Base-by-base conservation (phyloP, 1,284 basidiomycete species). In the Crucibulum parvulum region DNA sequence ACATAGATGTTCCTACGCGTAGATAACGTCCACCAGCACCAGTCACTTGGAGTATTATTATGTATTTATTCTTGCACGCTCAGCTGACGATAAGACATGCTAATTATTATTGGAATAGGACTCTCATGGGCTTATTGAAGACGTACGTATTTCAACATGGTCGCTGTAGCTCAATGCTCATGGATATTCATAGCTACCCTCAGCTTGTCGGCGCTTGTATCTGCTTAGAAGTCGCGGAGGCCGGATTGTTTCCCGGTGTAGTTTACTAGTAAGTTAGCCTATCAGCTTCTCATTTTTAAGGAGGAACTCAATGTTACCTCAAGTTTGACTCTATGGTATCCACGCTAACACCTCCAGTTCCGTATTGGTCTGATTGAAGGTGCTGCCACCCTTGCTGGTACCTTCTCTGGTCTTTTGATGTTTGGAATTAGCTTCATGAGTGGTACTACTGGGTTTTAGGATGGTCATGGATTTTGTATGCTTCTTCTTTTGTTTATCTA, bases 241-340 rank as follows among this genome's bases (percentile, higher is more conserved):
- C 88, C 6, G 90, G 90, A 0, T 72, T 91, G 24, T 89, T 90
- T 66, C 88, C 89, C 6, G 88, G 89, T 16, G 87, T 89, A 6
- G 83, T 84, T 0, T 91, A 88, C 70, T 90, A 89, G 76, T 53
- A 31, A 46, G n/a, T 53, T 53, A 8, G 16, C 45, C 11, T 9
- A 59, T 48, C 31, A 48, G 47, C 11, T 48, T 24, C 15, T 15
- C 31, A 48, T 31, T n/a, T 11, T 48, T 10, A n/a, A n/a, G 11
- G 15, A 15, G 3, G 39, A 56, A 24, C 43, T 31, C 24, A 8
- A 10, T 11, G 15, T 48, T 56, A 34, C 13, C 9, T 47, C 3
- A 55, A 84, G 81, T 55, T 68, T 84, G 38, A 81, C 81, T 1
- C 63, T 84, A 18, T 85, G 81, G 83, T 85, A 86, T 63, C 82